Base-by-base conservation (phyloP, 345 rosid species). In the Erodium maritimum region DNA sequence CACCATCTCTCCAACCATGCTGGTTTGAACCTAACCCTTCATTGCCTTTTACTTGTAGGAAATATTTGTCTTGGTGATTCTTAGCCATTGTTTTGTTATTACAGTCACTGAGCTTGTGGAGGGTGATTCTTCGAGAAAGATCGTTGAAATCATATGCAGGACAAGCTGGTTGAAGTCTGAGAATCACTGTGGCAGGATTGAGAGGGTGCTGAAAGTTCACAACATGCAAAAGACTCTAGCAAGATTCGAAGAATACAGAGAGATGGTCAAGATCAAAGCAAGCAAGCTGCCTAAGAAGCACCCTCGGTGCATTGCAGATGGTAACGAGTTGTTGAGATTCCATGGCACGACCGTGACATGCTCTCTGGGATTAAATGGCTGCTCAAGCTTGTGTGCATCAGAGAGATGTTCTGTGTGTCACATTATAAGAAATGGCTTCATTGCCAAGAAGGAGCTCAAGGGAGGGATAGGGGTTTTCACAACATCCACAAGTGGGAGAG, bases 1-100 rank as follows among this genome's bases (percentile, higher is more conserved):
- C 99, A 93, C 68, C 94, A 93, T 80, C 93, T 93, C 63, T 93
- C 96, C 24, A 93, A 85, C 73, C 99, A 93, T 74, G 99, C 99
- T 56, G 95, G 99, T 93, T 65, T 70, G 63, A 29, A 46, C 46
- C n/a, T 54, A 12, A 23, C 25, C 25, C 25, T n/a, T 25, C 50
- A 21, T 42, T 42, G 48, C 14, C 37, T 42, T 14, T 42, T 3
- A 42, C 12, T 42, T 42, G 8, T 42, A 16, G 14, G 48, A n/a
- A n/a, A n/a, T n/a, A n/a, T n/a, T n/a, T n/a, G 48, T 42, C 14
- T 34, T 17, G 25, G 21, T 33, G 22, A 33, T 22, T 58, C 19
- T 33, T 37, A 51, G 50, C 5, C 37, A 60, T 64, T 45, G 5
- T 57, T 42, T 54, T 14, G 16, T 61, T 61, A 53, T 56, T 54